Conservation (phyloP, 2,329 filamentous ascomycete genomes). For the Penicillium sp. region DNA sequence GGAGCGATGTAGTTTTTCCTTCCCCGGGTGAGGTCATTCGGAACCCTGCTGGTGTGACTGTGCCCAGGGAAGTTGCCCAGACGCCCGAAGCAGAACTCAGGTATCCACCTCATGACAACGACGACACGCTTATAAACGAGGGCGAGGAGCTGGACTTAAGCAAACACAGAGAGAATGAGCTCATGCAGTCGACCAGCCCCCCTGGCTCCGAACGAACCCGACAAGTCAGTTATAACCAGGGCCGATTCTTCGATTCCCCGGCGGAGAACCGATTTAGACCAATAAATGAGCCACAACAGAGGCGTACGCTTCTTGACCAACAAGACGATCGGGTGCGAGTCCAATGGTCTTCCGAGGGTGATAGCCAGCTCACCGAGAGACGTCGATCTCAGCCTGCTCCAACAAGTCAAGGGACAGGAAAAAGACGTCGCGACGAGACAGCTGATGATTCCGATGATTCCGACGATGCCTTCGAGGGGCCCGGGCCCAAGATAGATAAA, state of each 20-base stretch:
- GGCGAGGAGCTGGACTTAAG: slow-evolving; percentile 7
- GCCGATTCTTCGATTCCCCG: slow-evolving; percentile 10
- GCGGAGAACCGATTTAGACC: not conserved
- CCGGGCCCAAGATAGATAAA: slow-evolving; percentile 39
- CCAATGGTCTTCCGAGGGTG: slow-evolving; percentile 38
- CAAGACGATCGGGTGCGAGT: slow-evolving; percentile 39
- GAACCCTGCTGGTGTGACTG: not conserved
- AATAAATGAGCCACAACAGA: not conserved
- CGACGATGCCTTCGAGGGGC: slow-evolving; percentile 43
- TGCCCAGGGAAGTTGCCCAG: not conserved
- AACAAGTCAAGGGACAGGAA: slow-evolving; percentile 14
- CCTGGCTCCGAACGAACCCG: slow-evolving; percentile 22
- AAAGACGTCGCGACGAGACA: slow-evolving; percentile 18
- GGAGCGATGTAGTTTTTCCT: not conserved
- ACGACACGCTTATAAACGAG: slow-evolving; percentile 13
- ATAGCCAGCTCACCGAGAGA: slow-evolving; percentile 20
- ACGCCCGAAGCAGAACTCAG: slow-evolving; percentile 5
- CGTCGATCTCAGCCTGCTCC: slow-evolving; percentile 11
- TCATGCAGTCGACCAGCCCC: slow-evolving; percentile 20
- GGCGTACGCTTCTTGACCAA: slow-evolving; percentile 39
- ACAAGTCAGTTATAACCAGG: slow-evolving; percentile 20
- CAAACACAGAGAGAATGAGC: not conserved
- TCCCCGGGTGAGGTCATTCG: not conserved
- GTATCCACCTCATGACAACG: slow-evolving; percentile 8
- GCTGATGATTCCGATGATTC: slow-evolving; percentile 44